Conservation (phyloP, 441 rosid genomes). For the Capsella rubella region DNA sequence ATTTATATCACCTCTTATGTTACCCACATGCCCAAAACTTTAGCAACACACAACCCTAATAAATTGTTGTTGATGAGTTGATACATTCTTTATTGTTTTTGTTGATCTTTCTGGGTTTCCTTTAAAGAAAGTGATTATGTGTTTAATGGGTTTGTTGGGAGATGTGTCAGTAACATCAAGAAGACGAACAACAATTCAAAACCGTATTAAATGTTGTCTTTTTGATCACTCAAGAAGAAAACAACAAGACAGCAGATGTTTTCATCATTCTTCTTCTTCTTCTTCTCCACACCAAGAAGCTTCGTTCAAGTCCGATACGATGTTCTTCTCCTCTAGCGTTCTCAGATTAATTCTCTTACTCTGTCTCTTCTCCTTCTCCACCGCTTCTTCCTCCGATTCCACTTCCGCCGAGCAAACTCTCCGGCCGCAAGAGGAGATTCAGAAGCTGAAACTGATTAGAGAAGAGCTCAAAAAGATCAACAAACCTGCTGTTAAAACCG, state of each 20-base stretch:
- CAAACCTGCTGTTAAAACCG: conserved; percentile 86
- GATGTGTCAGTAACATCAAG: conserved; percentile 48
- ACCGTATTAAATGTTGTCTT: conserved; percentile 52
- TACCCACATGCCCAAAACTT: conserved; percentile 72
- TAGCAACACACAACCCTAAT: conserved; percentile 55
- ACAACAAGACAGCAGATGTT: conserved; percentile 46
- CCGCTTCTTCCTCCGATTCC: conserved; percentile 36
- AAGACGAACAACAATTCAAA: conserved; percentile 47
- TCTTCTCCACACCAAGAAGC: conserved; percentile 38
- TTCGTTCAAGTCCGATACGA: conserved; percentile 49
- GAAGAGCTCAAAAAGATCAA: conserved; percentile 74
- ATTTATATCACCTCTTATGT: conserved; percentile 57
- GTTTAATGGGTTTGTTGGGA: conserved; percentile 50
- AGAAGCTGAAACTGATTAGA: conserved; percentile 61
- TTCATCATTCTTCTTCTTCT: conserved; percentile 37
- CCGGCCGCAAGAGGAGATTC: conserved; percentile 69
- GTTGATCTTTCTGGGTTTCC: conserved; percentile 25
- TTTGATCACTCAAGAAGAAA: conserved; percentile 65
- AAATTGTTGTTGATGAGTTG: conserved; percentile 22
- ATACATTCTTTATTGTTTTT: conserved; percentile 25
- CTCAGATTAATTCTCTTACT: conserved; percentile 56
- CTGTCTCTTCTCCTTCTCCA: conserved; percentile 52
- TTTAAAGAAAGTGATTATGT: conserved; percentile 38
- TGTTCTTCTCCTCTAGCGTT: conserved; percentile 51
- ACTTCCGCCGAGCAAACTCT: conserved; percentile 60